Conservation (phyloP, 2,329 filamentous ascomycete genomes). For the Apiospora phragmitis region DNA sequence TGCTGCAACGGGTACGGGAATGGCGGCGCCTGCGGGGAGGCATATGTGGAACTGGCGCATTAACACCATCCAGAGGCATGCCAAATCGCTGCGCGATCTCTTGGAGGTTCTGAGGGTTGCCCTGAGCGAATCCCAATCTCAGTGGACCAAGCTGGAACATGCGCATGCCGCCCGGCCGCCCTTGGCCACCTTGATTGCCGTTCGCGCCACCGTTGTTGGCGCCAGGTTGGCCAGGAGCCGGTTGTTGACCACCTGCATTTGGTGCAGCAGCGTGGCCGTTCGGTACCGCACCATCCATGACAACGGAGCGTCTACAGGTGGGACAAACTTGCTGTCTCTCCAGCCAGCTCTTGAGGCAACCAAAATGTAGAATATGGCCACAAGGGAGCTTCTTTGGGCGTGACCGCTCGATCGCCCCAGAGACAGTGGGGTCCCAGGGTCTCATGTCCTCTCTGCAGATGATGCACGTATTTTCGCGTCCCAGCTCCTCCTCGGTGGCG, state of each 20-base stretch:
- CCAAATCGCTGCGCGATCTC: conserved; percentile 68
- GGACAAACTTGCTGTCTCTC: conserved; percentile 97
- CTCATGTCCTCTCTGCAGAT: conserved; percentile 97
- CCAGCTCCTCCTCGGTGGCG: conserved; percentile 82
- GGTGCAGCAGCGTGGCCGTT: conserved; percentile 36
- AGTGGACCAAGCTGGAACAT: conserved; percentile 75
- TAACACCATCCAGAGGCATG: conserved; percentile 35
- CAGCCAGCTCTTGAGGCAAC: conserved; percentile 94
- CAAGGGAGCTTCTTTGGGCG: conserved; percentile 96
- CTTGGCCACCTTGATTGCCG: conserved; percentile 35
- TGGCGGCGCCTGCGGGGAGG: conserved; percentile 14
- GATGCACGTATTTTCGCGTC: conserved; percentile 89
- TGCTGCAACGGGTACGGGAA: conserved; percentile 16
- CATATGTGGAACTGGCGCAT: conserved; percentile 21
- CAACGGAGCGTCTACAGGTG: conserved; percentile 85
- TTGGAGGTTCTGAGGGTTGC: conserved; percentile 60
- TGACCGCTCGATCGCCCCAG: conserved; percentile 76
- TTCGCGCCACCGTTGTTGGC: conserved; percentile 27
- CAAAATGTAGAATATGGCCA: conserved; percentile 91
- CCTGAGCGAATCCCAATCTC: conserved; percentile 75
- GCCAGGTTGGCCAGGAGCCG: conserved; percentile 26
- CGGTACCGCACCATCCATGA: conserved; percentile 50
- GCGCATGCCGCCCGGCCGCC: conserved; percentile 48
- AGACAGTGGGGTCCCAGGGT: conserved; percentile 66
- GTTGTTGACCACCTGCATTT: conserved; percentile 32